A percentile compares a stretch with the other conserved stretches of the same genome.
Conservation (phyloP, 2,329 filamentous ascomycete species). For the Bipolaris oryzae region DNA sequence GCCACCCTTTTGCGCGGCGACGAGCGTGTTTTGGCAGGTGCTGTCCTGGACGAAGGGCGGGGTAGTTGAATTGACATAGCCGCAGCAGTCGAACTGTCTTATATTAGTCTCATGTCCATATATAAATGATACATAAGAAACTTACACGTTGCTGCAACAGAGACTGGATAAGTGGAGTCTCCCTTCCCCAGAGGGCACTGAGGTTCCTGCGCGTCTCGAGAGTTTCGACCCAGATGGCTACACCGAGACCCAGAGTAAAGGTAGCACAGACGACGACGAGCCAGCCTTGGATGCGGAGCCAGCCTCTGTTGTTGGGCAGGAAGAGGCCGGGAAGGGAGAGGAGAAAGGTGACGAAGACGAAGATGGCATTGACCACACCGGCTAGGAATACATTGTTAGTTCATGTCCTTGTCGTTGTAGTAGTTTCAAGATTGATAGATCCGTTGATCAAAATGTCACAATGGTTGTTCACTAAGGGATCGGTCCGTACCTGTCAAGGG, state of each 20-base stretch:
- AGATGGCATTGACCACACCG: constrained; percentile 72
- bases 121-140: constrained; percentile 4
- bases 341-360: constrained; percentile 74
- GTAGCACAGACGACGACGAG: constrained; percentile 69
- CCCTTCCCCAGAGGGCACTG: constrained; percentile 63
- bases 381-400: constrained; percentile 53
- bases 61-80: constrained; percentile 74
- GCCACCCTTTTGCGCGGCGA: constrained; percentile 71
- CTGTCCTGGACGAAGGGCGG: constrained; percentile 73
- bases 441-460: too few species aligned
- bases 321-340: constrained; percentile 74
- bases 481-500: constrained; percentile 59
- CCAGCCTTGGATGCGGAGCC: constrained; percentile 73
- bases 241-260: constrained; percentile 66
- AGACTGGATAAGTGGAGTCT: constrained; percentile 64
- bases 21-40: constrained; percentile 71
- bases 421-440: too few species aligned
- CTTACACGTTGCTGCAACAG: constrained; percentile 73
- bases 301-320: constrained; percentile 67
- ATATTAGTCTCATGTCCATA: not conserved
- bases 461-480: not conserved
- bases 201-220: constrained; percentile 70
- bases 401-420: constrained; percentile 1
- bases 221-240: constrained; percentile 72
- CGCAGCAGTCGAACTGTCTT: constrained; percentile 76